Conservation (phyloP, 2,329 filamentous ascomycete genomes). For the Pseudocercospora fuligena region DNA sequence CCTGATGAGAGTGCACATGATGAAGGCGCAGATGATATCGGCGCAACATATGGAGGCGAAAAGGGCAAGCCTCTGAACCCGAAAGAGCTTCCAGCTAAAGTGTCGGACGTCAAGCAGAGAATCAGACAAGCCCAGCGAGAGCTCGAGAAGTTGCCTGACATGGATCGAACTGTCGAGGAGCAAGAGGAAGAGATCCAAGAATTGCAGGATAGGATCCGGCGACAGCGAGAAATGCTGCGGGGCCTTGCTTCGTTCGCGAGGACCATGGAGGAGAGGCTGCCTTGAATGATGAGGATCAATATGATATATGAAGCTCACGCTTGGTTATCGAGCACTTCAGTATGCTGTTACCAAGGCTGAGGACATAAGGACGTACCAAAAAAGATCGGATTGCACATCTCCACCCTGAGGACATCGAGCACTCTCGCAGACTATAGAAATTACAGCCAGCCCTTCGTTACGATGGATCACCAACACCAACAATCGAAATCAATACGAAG, state of each 20-base stretch:
- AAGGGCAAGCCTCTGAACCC: constrained; percentile 55
- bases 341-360: not conserved
- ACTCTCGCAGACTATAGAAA: not conserved
- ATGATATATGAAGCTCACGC: not conserved
- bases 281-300: not conserved
- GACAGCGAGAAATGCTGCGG: constrained; percentile 65
- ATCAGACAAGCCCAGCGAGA: constrained; percentile 72
- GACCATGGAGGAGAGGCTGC: constrained; percentile 19
- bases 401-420: not conserved
- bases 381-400: not conserved
- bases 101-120: constrained; percentile 65
- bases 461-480: not conserved
- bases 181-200: constrained; percentile 72
- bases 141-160: constrained; percentile 70
- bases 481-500: not conserved
- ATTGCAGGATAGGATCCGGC: constrained; percentile 66
- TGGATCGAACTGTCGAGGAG: constrained; percentile 68
- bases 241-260: constrained; percentile 50
- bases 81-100: constrained; percentile 78
- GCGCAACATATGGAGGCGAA: constrained; percentile 44
- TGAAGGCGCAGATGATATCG: constrained; percentile 22
- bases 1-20: constrained; percentile 13
- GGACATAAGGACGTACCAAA: not conserved
- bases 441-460: not conserved
- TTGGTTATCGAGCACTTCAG: not conserved